phyloP scores from a whole-genome alignment of 2,329 filamentous ascomycete species.

The Beauveria medogensis region DNA sequence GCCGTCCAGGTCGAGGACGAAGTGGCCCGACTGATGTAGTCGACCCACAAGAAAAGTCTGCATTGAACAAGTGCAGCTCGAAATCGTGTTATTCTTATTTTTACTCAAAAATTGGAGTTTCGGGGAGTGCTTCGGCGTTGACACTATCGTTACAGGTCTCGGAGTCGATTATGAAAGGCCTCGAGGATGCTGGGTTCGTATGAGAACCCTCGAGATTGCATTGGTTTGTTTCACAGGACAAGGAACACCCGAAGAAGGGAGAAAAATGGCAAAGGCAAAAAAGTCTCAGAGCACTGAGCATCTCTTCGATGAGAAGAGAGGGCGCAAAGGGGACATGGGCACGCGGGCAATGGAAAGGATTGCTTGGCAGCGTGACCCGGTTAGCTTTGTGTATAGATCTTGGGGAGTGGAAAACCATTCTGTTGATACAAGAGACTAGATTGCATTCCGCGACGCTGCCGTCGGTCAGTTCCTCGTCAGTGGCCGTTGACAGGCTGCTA shows the following conservation, averaged over 20 bases:
- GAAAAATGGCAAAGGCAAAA: constrained; percentile 8
- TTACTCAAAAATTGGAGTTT: constrained; percentile 9
- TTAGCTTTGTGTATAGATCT: constrained; percentile 33
- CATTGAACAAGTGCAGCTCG: neutral
- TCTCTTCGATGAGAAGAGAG: constrained; percentile 28
- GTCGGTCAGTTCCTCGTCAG: neutral
- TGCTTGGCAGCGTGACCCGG: constrained; percentile 19
- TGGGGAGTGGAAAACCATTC: constrained; percentile 35
- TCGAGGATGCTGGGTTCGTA: constrained; percentile 33
- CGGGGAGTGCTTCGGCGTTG: constrained; percentile 9
- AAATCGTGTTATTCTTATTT: constrained; percentile 5
- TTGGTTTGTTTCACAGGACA: neutral
- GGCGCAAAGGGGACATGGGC: constrained; percentile 20
- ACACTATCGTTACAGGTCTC: constrained; percentile 20
- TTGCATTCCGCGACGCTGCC: neutral
- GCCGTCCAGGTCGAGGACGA: constrained; percentile 75
- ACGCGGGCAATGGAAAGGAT: constrained; percentile 11
- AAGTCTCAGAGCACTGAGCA: constrained; percentile 24
- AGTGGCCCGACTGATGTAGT: constrained; percentile 81
- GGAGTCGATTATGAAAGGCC: constrained; percentile 28
- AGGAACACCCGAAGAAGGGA: neutral
- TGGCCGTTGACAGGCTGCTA: neutral
- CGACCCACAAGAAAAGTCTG: neutral
- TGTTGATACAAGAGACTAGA: constrained; percentile 11
- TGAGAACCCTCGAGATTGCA: constrained; percentile 18